Evolutionary conservation across 176 grass and related monocot species (phyloP).

Genomic region (Canna indica): DNA sequence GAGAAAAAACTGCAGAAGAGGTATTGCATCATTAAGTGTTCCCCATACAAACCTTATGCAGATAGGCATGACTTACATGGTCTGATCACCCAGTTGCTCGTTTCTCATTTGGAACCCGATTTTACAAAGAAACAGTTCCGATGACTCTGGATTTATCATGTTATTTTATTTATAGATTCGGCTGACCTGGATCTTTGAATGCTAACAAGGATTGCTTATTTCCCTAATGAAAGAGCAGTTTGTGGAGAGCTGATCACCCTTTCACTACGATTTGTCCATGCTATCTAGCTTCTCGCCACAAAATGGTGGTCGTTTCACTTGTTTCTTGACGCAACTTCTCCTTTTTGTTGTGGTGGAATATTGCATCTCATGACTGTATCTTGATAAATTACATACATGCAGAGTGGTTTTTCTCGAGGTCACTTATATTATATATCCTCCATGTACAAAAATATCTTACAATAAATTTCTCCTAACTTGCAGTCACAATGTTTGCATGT

Average conservation of each 20-base stretch:
- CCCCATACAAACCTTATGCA: slow-evolving; percentile 79
- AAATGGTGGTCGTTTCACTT: background rate
- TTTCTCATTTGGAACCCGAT: slow-evolving; percentile 10
- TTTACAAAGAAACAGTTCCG: background rate
- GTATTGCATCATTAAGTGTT: slow-evolving; percentile 55
- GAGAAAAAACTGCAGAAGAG: slow-evolving; percentile 90
- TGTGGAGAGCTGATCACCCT: background rate
- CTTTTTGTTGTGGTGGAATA: background rate
- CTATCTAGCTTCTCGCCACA: background rate
- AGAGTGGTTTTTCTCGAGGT: background rate
- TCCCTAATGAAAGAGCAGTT: background rate
- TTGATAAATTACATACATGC: background rate
- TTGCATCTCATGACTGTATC: background rate
- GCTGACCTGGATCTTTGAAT: background rate
- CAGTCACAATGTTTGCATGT: too few relatives aligned
- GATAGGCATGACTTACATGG: slow-evolving; percentile 98
- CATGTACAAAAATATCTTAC: background rate
- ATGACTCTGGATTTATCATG: background rate
- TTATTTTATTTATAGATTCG: background rate
- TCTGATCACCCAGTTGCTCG: slow-evolving; percentile 20
- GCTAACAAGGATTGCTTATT: background rate
- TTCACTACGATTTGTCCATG: background rate
- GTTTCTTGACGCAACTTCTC: background rate
- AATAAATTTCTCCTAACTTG: background rate
- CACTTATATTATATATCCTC: background rate